Evolutionary conservation across 768 basidiomycete genomes (phyloP).

Genomic region (Boletellus ananas): DNA sequence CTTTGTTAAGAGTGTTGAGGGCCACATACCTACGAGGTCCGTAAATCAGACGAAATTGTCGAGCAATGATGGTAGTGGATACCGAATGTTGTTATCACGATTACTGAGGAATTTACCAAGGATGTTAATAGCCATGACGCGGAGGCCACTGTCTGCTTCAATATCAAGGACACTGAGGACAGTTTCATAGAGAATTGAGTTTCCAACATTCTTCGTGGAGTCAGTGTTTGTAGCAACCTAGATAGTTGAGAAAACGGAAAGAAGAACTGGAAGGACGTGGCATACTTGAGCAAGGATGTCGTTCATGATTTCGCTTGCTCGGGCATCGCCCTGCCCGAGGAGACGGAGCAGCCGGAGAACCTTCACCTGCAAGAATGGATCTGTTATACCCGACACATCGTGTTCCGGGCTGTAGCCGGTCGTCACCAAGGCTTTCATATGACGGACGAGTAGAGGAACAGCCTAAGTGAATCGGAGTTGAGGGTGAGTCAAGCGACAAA

Average conservation of each 20-base stretch:
- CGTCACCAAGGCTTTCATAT: slow-evolving; percentile 90
- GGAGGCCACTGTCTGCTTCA: slow-evolving; percentile 90
- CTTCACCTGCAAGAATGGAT: slow-evolving; percentile 93
- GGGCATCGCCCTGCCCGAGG: slow-evolving; percentile 80
- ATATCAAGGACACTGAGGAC: slow-evolving; percentile 95
- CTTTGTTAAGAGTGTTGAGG: slow-evolving; percentile 96
- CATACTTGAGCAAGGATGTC: slow-evolving; percentile 92
- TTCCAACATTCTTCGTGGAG: slow-evolving; percentile 95
- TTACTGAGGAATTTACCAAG: slow-evolving; percentile 97
- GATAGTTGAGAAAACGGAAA: slow-evolving; percentile 1
- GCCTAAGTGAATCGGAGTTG: slow-evolving; percentile 47
- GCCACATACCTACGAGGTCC: slow-evolving; percentile 77
- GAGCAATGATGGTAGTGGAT: slow-evolving; percentile 19
- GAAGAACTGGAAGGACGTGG: neutral
- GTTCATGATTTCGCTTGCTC: slow-evolving; percentile 95
- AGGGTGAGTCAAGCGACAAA: slow-evolving; percentile 4
- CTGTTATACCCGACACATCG: slow-evolving; percentile 98
- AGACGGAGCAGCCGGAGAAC: slow-evolving; percentile 83
- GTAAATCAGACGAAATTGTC: slow-evolving; percentile 4
- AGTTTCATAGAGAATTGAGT: slow-evolving; percentile 96
- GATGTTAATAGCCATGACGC: slow-evolving; percentile 99
- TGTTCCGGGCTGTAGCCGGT: slow-evolving; percentile 98
- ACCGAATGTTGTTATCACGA: slow-evolving; percentile 98
- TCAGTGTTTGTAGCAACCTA: slow-evolving; percentile 99
- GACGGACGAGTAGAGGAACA: slow-evolving; percentile 89